Conservation (phyloP, 2,329 filamentous ascomycete species). For the Nemania sp. region DNA sequence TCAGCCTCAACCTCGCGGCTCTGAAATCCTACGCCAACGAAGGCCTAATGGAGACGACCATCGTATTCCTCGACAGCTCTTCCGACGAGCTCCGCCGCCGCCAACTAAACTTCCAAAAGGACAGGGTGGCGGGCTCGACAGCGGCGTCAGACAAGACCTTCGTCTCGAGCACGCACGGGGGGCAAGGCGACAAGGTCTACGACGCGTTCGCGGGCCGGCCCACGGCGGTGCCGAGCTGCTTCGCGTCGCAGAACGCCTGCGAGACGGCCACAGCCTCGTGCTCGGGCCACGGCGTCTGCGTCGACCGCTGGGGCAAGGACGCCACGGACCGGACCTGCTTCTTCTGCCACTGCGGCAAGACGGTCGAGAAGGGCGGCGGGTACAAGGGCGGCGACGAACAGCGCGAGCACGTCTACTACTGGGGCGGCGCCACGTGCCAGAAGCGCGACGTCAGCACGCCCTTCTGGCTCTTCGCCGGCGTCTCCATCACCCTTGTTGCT, state of each 20-base stretch:
- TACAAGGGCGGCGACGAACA: slow-evolving; percentile 48
- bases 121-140: slow-evolving; percentile 49
- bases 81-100: slow-evolving; percentile 53
- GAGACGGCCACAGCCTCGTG: slow-evolving; percentile 73
- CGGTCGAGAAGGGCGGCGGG: slow-evolving; percentile 51
- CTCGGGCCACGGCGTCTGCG: slow-evolving; percentile 79
- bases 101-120: slow-evolving; percentile 41
- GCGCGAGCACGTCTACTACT: slow-evolving; percentile 61
- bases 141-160: slow-evolving; percentile 34
- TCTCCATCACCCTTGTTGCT: slow-evolving; percentile 71
- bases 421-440: slow-evolving; percentile 85
- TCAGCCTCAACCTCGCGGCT: slow-evolving; percentile 51
- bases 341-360: slow-evolving; percentile 73
- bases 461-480: slow-evolving; percentile 84
- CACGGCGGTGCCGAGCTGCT: slow-evolving; percentile 69
- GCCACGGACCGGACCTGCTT: slow-evolving; percentile 64
- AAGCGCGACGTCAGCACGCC: slow-evolving; percentile 88
- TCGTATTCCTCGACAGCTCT: slow-evolving; percentile 58
- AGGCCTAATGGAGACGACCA: slow-evolving; percentile 59
- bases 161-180: slow-evolving; percentile 19
- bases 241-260: slow-evolving; percentile 71
- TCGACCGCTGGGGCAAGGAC: slow-evolving; percentile 62
- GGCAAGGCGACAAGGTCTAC: slow-evolving; percentile 26
- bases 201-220: slow-evolving; percentile 44
- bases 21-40: slow-evolving; percentile 51